Conservation (phyloP, 441 rosid species). For the Populus hybrid region DNA sequence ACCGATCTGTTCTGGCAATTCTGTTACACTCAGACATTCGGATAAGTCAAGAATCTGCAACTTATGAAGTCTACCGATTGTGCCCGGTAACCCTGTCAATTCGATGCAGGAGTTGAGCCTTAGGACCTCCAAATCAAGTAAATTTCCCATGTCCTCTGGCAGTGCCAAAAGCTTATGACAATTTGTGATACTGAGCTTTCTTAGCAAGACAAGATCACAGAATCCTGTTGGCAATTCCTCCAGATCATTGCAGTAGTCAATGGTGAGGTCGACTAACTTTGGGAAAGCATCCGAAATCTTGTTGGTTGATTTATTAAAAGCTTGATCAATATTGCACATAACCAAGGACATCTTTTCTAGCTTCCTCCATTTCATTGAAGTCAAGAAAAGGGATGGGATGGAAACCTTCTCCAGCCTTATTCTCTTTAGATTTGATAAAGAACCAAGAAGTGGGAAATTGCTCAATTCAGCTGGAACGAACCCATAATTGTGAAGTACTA, state of each 20-base stretch:
- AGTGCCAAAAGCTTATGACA: conserved; percentile 49
- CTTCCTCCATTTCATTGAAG: conserved; percentile 11
- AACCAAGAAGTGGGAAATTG: conserved; percentile 35
- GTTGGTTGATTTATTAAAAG: conserved; percentile 13
- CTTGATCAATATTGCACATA: conserved; percentile 47
- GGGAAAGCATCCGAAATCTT: conserved; percentile 31
- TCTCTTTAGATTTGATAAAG: conserved; percentile 49
- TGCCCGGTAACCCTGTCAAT: conserved; percentile 44
- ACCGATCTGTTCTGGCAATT: conserved; percentile 24
- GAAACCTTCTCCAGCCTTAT: conserved; percentile 55
- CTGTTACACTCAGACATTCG: conserved; percentile 34
- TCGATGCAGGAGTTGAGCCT: conserved; percentile 50
- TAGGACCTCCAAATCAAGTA: conserved; percentile 37
- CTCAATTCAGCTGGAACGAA: conserved; percentile 29
- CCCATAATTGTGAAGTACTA: conserved; percentile 40
- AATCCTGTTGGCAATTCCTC: conserved; percentile 40
- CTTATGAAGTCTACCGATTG: conserved; percentile 32
- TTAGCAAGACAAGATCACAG: conserved; percentile 33
- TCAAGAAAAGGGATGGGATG: conserved; percentile 28
- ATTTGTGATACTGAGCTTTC: conserved; percentile 60
- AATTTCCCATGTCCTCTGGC: conserved; percentile 46
- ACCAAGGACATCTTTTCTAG: conserved; percentile 53
- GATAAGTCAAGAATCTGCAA: conserved; percentile 46
- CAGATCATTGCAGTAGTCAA: conserved; percentile 64
- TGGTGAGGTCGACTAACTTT: conserved; percentile 50